Percentiles rank a stretch among this genome's conserved stretches.
phyloP scores from a whole-genome alignment of 2,329 filamentous ascomycete species.

The Alternaria arborescens region DNA sequence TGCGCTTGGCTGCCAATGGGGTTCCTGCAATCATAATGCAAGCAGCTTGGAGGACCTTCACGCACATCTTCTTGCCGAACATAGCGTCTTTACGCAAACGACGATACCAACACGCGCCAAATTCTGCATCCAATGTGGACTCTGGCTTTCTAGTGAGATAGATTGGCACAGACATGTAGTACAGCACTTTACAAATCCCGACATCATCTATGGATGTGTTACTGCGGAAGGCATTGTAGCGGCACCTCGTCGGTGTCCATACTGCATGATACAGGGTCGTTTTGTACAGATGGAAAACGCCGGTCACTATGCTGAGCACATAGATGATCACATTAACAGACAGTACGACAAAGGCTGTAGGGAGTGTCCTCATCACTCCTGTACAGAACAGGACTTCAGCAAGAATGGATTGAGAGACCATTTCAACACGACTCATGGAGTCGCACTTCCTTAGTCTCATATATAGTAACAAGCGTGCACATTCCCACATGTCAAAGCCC shows the following conservation, averaged over 20 bases:
- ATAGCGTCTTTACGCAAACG: neutral
- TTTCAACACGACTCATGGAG: neutral
- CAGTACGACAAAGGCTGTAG: neutral
- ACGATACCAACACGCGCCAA: neutral
- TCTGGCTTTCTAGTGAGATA: neutral
- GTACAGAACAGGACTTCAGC: neutral
- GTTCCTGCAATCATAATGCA: neutral
- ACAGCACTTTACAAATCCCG: neutral
- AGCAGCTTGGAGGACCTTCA: neutral
- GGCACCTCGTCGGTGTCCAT: neutral
- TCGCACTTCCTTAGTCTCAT: neutral
- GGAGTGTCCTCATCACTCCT: neutral
- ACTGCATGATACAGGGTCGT: neutral
- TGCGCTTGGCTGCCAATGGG: neutral
- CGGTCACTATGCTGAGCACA: neutral
- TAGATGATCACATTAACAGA: conserved; percentile 6
- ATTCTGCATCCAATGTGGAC: neutral
- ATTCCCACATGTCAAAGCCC: neutral
- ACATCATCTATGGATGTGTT: neutral
- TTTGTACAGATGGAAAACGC: conserved; percentile 3
- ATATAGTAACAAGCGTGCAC: neutral
- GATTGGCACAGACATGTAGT: neutral
- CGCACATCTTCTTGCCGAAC: neutral
- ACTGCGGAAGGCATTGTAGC: neutral
- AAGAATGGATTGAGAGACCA: neutral